Percentiles rank a stretch among this genome's conserved stretches.
These are phyloP conservation scores for Ophiosphaerella korrae DNA, from an alignment of 2,329 filamentous ascomycete genomes.

Conservation along the genomic window DNA sequence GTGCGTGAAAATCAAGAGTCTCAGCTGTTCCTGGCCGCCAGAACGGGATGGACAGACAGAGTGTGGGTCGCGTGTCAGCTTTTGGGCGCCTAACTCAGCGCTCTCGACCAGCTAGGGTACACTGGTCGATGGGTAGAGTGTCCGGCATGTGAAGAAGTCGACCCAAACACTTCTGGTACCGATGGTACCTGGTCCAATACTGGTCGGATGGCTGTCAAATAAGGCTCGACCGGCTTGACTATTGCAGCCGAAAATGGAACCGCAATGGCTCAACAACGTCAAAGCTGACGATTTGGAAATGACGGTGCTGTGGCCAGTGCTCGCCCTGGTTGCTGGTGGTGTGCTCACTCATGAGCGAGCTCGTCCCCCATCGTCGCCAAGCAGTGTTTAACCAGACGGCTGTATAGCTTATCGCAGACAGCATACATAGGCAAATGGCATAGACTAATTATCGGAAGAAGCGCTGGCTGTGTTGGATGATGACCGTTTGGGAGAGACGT, in stretches of 20 bases:
- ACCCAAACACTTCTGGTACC: too few species aligned
- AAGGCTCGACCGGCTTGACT: not conserved
- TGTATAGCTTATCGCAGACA: slow-evolving; percentile 1
- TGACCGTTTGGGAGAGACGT: not conserved
- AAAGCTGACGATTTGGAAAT: not conserved
- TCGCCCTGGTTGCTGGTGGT: not conserved
- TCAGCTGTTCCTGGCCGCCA: slow-evolving; percentile 13
- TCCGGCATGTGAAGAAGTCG: too few species aligned
- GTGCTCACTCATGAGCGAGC: not conserved
- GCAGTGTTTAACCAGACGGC: not conserved
- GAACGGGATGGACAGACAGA: not conserved
- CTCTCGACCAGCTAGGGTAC: not conserved
- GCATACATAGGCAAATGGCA: slow-evolving; percentile 3
- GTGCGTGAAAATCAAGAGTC: slow-evolving; percentile 12
- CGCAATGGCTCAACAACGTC: not conserved
- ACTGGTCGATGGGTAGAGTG: too few species aligned
- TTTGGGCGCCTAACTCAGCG: not conserved
- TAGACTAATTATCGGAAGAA: slow-evolving; percentile 1
- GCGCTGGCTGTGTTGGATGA: not conserved
- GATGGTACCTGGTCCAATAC: not conserved
- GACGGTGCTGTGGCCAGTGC: not conserved
- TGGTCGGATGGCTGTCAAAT: not conserved
- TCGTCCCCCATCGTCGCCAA: not conserved
- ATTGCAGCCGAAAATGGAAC: not conserved
- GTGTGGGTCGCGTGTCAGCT: slow-evolving; percentile 11